Percentiles rank a stretch among this genome's conserved stretches.
phyloP scores from a whole-genome alignment of 345 rosid species.

The Sonneratia caseolaris region DNA sequence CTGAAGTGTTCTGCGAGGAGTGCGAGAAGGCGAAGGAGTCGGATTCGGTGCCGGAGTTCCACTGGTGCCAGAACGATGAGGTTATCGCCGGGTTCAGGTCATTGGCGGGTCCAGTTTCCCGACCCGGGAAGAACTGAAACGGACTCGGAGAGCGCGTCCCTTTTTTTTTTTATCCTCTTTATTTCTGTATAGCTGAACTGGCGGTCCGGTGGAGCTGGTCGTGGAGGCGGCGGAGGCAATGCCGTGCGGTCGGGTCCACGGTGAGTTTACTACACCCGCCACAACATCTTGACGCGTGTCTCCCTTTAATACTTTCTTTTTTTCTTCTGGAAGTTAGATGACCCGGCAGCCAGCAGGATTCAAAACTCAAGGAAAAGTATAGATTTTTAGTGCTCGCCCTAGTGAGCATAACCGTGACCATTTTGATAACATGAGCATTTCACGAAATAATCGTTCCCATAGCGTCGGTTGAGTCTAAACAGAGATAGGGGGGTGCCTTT shows the following conservation, averaged over 20 bases:
- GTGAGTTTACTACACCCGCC: background rate
- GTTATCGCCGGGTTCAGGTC: conserved; percentile 35
- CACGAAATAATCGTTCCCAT: too few species aligned
- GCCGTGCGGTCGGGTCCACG: background rate
- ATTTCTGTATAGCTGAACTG: background rate
- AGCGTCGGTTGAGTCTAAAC: too few species aligned
- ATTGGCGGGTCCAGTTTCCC: conserved; percentile 40
- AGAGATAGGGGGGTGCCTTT: too few species aligned
- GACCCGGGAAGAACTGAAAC: conserved; percentile 20
- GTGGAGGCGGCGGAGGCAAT: background rate
- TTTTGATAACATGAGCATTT: too few species aligned
- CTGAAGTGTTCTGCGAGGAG: conserved; percentile 22
- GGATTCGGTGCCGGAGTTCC: conserved; percentile 20
- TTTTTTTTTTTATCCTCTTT: background rate
- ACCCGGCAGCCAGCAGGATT: background rate
- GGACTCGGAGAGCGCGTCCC: background rate
- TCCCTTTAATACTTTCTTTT: background rate
- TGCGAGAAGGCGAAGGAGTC: conserved; percentile 18
- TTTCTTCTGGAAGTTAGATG: background rate
- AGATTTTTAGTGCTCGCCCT: background rate
- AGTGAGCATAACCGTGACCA: too few species aligned
- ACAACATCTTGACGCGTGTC: background rate
- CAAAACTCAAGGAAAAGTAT: background rate
- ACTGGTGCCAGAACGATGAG: conserved; percentile 35
- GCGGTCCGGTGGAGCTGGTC: background rate